Conservation (phyloP, 2,329 filamentous ascomycete species). For the Neopestalotiopsis rosae region DNA sequence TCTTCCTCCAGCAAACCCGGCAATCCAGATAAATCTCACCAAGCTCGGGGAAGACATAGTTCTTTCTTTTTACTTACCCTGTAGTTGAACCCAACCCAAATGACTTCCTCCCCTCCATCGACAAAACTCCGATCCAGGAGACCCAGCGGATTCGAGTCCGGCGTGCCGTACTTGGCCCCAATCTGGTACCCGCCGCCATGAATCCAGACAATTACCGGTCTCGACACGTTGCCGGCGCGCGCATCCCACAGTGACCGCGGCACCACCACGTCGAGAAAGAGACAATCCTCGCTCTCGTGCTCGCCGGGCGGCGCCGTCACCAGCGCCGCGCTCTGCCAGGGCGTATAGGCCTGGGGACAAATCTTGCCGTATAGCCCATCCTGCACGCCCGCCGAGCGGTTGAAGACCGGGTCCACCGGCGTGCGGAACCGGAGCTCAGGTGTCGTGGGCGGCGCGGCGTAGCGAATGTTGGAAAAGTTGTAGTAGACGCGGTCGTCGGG, state of each 20-base stretch:
- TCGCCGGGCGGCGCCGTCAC: constrained; percentile 3
- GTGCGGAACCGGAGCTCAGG: constrained; percentile 40
- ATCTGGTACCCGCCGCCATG: constrained; percentile 15
- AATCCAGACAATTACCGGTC: constrained; percentile 16
- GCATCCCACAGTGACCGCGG: background rate
- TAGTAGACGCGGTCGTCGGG: constrained; percentile 27
- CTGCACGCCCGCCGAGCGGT: constrained; percentile 14
- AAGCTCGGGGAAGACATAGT: no score
- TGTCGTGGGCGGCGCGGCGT: constrained; percentile 44
- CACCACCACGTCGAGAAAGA: constrained; percentile 20
- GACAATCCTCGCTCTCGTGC: constrained; percentile 20
- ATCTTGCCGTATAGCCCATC: constrained; percentile 5
- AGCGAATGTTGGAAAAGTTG: constrained; percentile 49
- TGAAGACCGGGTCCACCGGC: constrained; percentile 3
- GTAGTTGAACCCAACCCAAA: constrained; percentile 12
- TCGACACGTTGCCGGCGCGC: background rate
- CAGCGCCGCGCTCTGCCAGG: constrained; percentile 1
- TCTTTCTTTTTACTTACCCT: background rate
- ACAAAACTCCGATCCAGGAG: constrained; percentile 11
- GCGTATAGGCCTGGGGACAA: constrained; percentile 12
- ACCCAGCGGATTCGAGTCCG: constrained; percentile 10
- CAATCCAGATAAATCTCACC: no score
- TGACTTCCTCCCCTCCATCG: background rate
- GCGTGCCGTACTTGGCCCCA: constrained; percentile 16
- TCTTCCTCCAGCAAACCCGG: no score